phyloP scores from a whole-genome alignment of 495 filamentous ascomycete genomes.

The Penicillium steckii region DNA sequence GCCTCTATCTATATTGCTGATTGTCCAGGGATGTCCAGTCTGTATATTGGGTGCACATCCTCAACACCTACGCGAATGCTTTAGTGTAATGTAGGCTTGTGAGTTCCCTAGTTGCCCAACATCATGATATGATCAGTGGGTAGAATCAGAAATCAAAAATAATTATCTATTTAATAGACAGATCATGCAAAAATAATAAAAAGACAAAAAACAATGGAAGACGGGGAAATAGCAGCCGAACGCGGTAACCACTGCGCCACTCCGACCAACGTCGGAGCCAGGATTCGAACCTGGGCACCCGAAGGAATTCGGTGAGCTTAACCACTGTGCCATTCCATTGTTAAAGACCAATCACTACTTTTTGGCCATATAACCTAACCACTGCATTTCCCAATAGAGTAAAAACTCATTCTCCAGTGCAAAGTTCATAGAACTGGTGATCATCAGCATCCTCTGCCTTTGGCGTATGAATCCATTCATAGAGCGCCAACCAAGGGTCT shows the following conservation, averaged over 20 bases:
- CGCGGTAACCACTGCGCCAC: constrained; percentile 3
- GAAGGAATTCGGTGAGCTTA: constrained; percentile 3
- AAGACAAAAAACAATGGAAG: not conserved
- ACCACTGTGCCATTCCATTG: not conserved
- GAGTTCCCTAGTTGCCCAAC: no score
- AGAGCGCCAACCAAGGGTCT: no score
- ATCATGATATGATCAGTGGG: no score
- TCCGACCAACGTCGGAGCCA: constrained; percentile 3
- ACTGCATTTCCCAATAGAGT: not conserved
- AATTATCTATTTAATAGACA: not conserved
- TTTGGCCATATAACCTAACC: not conserved
- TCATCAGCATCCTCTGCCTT: no score
- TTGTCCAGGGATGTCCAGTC: no score
- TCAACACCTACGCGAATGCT: no score
- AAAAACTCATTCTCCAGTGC: no score
- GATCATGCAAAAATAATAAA: not conserved
- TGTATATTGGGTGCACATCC: no score
- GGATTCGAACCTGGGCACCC: constrained; percentile 3
- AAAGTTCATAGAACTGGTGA: no score
- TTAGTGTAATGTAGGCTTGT: no score
- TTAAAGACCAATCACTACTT: not conserved
- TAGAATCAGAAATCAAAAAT: not conserved
- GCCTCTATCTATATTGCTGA: no score
- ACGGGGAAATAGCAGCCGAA: constrained; percentile 1
- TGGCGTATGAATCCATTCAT: no score